Evolutionary conservation across 2,329 filamentous ascomycete genomes (phyloP), one percentile per base, ranked within the genome.

Genomic region (Lojkania enalia): DNA sequence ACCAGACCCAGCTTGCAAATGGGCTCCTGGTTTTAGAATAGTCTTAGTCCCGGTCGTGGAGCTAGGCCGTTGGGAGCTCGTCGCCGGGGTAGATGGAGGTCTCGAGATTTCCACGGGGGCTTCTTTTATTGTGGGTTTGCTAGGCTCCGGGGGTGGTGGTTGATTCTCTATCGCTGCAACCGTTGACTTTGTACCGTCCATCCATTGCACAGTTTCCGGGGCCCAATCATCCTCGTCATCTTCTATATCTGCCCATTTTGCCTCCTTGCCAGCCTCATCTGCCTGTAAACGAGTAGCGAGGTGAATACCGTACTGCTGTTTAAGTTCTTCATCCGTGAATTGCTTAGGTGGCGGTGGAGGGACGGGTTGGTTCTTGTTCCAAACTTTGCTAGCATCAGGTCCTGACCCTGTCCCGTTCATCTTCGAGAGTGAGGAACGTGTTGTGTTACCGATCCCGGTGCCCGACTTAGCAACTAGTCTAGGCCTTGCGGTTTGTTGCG

Each of bases 141-240:
- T 54, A 38, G 67, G 60, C 20, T 61, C 60, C 3, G 46, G 43
- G 1, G 67, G 61, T 15, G 63, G 59, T n/a, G 55, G 50, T 36
- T 63, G 57, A 18, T 62, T 60, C 39, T 76, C 73, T 35, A 77
- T 74, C 49, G 84, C 80, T 13, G 86, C 82, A 13, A 91, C 76
- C 4, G 84, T 88, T 23, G 87, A 87, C 69, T 92, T 92, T 37
- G 88, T 94, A 42, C 88, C 88, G 67, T 95, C 89, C 63, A 87
- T 88, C 89, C 89, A 95, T 47, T 88, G 88, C 54, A 94, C 90
- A 40, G 86, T 83, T 53, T 94, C 88, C 2, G 88, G 88, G 12
- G 85, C 86, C 87, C 88, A 92, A 61, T 92, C 88, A 27, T 94
- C 89, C 60, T 91, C 87, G 53, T 94, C 88, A 46, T 94, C 89